Evolutionary conservation across 2,329 filamentous ascomycete species (phyloP).

Genomic region (Cytospora leucostoma): DNA sequence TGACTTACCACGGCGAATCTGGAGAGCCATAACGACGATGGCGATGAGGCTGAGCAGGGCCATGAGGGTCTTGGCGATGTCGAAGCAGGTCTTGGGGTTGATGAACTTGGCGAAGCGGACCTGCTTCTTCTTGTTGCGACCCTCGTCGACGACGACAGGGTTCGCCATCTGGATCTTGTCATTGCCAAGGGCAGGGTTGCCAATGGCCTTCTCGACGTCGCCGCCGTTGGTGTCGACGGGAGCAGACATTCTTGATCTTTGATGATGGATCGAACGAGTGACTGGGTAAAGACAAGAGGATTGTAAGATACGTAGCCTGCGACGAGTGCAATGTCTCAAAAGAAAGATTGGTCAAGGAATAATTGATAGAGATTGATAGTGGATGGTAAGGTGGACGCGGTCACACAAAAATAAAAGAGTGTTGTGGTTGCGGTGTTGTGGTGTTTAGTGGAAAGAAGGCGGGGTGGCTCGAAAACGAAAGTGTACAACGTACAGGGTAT

Average conservation of each 20-base stretch:
- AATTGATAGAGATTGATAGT: not conserved
- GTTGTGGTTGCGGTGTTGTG: constrained; percentile 1
- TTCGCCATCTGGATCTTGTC: not conserved
- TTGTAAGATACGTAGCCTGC: not conserved
- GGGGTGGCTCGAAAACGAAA: constrained; percentile 8
- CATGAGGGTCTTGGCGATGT: constrained; percentile 8
- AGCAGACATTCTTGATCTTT: constrained; percentile 5
- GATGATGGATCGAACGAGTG: constrained; percentile 12
- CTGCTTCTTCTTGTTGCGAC: constrained; percentile 5
- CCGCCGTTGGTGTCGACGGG: not conserved
- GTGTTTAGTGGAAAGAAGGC: not conserved
- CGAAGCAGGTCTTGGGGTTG: constrained; percentile 7
- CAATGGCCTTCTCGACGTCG: constrained; percentile 8
- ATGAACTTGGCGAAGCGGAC: not conserved
- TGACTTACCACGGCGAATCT: constrained; percentile 17
- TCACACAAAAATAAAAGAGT: constrained; percentile 14
- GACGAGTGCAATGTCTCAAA: not conserved
- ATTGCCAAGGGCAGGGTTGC: not conserved
- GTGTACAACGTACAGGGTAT: constrained; percentile 8
- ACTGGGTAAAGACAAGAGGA: constrained; percentile 1
- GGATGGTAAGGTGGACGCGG: not conserved
- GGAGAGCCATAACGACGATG: constrained; percentile 15
- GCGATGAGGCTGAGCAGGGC: constrained; percentile 12
- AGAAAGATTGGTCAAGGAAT: not conserved
- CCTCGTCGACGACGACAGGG: not conserved